A percentile compares a stretch with the other conserved stretches of the same genome.
These are phyloP conservation scores for Xylaria multiplex DNA, from an alignment of 2,329 filamentous ascomycete genomes.

Conservation along the genomic window DNA sequence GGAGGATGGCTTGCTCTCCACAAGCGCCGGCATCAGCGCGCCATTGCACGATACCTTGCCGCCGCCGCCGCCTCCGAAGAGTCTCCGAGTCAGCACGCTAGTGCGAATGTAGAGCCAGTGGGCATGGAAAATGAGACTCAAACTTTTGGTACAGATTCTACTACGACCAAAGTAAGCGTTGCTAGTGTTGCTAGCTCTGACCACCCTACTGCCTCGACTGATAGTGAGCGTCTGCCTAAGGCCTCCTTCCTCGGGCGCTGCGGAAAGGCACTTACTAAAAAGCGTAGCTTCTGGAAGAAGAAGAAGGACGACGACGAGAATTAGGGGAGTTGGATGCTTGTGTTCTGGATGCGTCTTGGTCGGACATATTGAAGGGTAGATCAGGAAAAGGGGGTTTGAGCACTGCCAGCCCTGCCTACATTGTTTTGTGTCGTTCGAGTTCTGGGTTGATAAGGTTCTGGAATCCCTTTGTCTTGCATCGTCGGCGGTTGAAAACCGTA, in stretches of 20 bases:
- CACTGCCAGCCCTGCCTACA: too few relatives aligned
- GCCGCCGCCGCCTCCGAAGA: neutral
- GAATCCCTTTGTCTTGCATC: too few relatives aligned
- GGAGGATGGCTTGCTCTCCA: slow-evolving; percentile 28
- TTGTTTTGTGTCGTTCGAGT: too few relatives aligned
- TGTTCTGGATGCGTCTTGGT: neutral
- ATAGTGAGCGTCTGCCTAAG: neutral
- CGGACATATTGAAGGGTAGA: neutral
- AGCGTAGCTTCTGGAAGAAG: slow-evolving; percentile 31
- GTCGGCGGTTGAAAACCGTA: too few relatives aligned
- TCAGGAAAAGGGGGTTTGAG: neutral
- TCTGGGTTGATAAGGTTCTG: too few relatives aligned
- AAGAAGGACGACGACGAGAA: slow-evolving; percentile 2
- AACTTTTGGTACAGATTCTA: neutral
- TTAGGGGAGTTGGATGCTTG: neutral
- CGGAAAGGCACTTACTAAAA: slow-evolving; percentile 21
- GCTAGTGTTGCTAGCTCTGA: neutral
- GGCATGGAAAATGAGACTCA: neutral
- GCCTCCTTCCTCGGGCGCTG: slow-evolving; percentile 24
- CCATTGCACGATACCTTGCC: slow-evolving; percentile 1
- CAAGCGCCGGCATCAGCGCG: slow-evolving; percentile 8
- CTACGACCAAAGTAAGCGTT: too few relatives aligned
- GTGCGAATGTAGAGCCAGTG: neutral
- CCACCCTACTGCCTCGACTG: neutral
- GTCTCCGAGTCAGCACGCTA: too few relatives aligned